Percentiles rank a stretch among this genome's conserved stretches.
These are phyloP conservation scores for Candolleomyces aberdarensis DNA, from an alignment of 768 basidiomycete species.

Conservation along the genomic window DNA sequence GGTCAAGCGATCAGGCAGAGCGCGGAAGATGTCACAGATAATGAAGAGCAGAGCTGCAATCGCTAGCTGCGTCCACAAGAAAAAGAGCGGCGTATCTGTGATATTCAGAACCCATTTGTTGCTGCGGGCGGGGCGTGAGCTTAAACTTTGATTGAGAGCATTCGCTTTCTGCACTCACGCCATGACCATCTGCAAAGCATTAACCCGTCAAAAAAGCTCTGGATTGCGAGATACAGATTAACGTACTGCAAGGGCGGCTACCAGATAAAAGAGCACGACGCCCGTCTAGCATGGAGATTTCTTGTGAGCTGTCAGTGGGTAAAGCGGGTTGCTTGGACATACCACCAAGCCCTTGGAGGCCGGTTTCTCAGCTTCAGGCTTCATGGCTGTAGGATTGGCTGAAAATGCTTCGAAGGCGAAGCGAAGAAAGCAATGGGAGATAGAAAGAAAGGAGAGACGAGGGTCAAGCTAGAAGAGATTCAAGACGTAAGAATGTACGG, in stretches of 20 bases:
- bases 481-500: too few species aligned
- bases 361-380: constrained; percentile 16
- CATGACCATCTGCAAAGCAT: constrained; percentile 73
- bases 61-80: constrained; percentile 75
- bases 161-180: constrained; percentile 46
- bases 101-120: constrained; percentile 90
- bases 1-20: constrained; percentile 65
- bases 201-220: neutral
- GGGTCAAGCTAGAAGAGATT: neutral
- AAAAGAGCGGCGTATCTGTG: constrained; percentile 78
- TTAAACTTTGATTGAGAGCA: neutral
- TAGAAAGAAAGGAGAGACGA: neutral
- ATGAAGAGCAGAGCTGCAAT: constrained; percentile 80
- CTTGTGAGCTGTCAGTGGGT: neutral
- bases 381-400: neutral
- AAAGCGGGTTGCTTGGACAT: constrained; percentile 17
- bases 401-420: too few species aligned
- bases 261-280: constrained; percentile 82
- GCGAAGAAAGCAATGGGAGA: neutral
- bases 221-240: neutral
- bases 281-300: constrained; percentile 44
- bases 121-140: constrained; percentile 33
- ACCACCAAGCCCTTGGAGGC: constrained; percentile 47
- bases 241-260: constrained; percentile 85
- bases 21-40: constrained; percentile 53